Base-by-base conservation (phyloP, 306 rosid genomes). In the Astragalus glycyphyllos region DNA sequence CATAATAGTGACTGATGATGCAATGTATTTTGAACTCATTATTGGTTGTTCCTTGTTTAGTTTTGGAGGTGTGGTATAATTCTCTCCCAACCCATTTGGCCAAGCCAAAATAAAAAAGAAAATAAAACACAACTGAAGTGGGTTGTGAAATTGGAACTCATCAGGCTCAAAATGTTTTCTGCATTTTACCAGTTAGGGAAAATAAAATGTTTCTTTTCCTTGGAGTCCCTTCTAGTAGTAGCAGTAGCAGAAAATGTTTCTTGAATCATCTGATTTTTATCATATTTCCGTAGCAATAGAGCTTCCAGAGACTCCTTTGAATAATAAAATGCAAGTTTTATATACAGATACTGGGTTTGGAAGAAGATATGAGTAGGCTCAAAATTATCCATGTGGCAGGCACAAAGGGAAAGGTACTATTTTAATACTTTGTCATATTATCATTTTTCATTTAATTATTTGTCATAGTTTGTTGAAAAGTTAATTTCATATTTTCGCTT, bases 331-430 rank as follows among this genome's bases (percentile, higher is more conserved):
- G 44, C 56, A 15, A 65, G 15, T 60, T 78, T 74, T 65, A 58
- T 53, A 14, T 61, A 41, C 83, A 90, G 96, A 87, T 90, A 69
- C 79, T 90, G 49, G 89, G 54, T 61, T 74, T 90, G 81, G 89
- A 79, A 51, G 86, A 87, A 79, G 75, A 77, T 53, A 67, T 90
- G 44, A 79, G 44, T 31, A 76, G 73, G 66, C 91, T 90, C 79
- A 90, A 81, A 74, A 84, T 90, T 67, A 83, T 90, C 79, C 96
- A 90, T 45, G 94, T 90, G 55, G 94, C 94, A 23, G 96, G 96
- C 68, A 90, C 96, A 26, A 90, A 87, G 85, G 96, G 96, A 63
- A 90, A 90, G 96, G 96, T 88, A 77, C 54, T 58, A 41, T 60
- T 57, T 62, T 44, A 20, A 3, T 58, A 46, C 45, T 57, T 17